phyloP scores from a whole-genome alignment of 2,329 filamentous ascomycete genomes.

The Exophiala lecanii-corni region DNA sequence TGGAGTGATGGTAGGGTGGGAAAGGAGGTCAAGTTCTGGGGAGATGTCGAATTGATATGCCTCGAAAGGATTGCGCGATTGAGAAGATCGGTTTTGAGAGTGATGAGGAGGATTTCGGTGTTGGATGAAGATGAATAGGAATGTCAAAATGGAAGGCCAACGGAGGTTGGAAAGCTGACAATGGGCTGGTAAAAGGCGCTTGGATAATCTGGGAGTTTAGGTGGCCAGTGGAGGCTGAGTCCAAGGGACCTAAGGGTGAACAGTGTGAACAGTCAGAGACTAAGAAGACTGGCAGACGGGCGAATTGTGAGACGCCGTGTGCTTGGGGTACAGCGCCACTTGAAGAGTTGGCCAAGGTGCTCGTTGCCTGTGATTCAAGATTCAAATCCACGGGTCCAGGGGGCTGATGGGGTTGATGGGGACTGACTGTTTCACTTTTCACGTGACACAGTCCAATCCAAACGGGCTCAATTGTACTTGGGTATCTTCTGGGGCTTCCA shows the following conservation, averaged over 20 bases:
- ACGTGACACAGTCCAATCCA: too few species aligned
- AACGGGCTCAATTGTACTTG: too few species aligned
- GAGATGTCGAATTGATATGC: too few species aligned
- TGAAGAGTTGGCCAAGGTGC: background rate
- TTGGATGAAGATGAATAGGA: constrained; percentile 8
- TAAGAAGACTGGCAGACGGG: background rate
- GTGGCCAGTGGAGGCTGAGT: constrained; percentile 4
- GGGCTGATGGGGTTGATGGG: background rate
- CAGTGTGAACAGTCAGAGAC: background rate
- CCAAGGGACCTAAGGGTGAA: background rate
- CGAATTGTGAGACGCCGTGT: background rate
- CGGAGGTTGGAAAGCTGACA: constrained; percentile 21
- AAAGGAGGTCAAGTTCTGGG: background rate
- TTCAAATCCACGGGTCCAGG: background rate
- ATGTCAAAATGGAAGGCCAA: constrained; percentile 12
- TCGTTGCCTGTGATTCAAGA: background rate
- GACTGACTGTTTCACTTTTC: background rate
- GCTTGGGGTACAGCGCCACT: background rate
- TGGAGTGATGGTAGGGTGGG: background rate
- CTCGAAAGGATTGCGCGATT: background rate
- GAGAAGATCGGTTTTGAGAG: background rate
- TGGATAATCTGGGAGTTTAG: constrained; percentile 18
- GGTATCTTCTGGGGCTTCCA: too few species aligned
- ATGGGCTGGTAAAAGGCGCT: constrained; percentile 14
- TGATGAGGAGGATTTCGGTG: background rate